Conservation (phyloP, 345 rosid species). For the Salix koriyanagi region DNA sequence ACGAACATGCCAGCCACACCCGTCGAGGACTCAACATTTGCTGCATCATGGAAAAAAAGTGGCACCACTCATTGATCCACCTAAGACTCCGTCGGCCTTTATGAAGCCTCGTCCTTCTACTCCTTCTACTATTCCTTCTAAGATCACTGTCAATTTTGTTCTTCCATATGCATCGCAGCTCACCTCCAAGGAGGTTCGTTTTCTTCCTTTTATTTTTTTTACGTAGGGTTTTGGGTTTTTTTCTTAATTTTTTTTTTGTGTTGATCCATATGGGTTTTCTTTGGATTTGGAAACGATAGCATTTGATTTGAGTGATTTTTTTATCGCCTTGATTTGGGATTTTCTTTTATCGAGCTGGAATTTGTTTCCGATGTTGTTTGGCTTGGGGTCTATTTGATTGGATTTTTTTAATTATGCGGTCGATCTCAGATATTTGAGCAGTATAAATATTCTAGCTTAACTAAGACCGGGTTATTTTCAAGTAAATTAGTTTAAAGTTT, state of each 20-base stretch:
- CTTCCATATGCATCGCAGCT: conserved; percentile 46
- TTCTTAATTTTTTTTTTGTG: not conserved
- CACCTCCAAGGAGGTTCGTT: conserved; percentile 22
- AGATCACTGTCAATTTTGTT: conserved; percentile 81
- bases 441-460: not conserved
- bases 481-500: not conserved
- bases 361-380: not conserved
- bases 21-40: conserved; percentile 42
- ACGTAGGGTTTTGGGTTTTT: not conserved
- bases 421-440: not conserved
- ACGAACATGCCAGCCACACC: conserved; percentile 48
- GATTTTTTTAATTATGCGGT: not conserved
- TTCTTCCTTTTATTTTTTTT: not conserved
- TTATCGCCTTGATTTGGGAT: not conserved
- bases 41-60: conserved; percentile 67
- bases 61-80: conserved; percentile 70
- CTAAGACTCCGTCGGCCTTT: conserved; percentile 66
- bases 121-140: conserved; percentile 62
- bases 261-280: conserved; percentile 4
- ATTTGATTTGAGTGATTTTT: not conserved
- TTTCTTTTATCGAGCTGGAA: not conserved
- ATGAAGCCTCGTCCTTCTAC: conserved; percentile 56
- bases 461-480: not conserved
- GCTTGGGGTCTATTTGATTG: not conserved
- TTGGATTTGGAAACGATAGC: not conserved